Percentiles rank a stretch among this genome's conserved stretches.
phyloP scores from a whole-genome alignment of 371 early-diverging fungal genomes.

The Apophysomyces trapeziformis region DNA sequence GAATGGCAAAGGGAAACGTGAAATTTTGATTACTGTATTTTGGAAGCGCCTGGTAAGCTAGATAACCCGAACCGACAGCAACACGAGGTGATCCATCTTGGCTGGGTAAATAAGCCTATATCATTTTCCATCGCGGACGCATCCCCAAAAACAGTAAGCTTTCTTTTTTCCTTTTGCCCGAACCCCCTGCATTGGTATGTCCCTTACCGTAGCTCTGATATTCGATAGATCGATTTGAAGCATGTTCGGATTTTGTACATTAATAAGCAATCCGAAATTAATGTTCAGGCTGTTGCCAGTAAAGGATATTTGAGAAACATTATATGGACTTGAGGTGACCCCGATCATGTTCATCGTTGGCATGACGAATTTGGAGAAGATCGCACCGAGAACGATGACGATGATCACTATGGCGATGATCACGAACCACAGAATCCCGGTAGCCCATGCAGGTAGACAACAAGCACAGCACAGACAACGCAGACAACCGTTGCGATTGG shows the following conservation, averaged over 20 bases:
- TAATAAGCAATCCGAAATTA: constrained; percentile 42
- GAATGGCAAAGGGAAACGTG: constrained; percentile 51
- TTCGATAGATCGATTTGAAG: constrained; percentile 37
- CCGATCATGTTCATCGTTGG: constrained; percentile 41
- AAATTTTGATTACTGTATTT: constrained; percentile 42
- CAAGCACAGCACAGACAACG: constrained; percentile 51
- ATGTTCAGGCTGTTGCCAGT: constrained; percentile 31
- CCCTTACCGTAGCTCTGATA: constrained; percentile 42
- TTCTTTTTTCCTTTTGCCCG: neutral
- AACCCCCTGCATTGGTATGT: neutral
- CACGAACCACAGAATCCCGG: constrained; percentile 44
- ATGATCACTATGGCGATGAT: constrained; percentile 44
- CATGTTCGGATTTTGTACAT: constrained; percentile 46
- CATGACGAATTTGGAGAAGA: constrained; percentile 43
- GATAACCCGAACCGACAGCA: constrained; percentile 49
- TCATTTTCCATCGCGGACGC: neutral
- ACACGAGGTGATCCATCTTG: constrained; percentile 26
- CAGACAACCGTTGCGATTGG: constrained; percentile 35
- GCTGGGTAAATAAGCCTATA: constrained; percentile 52
- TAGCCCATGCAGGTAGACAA: constrained; percentile 48
- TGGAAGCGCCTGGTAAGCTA: constrained; percentile 45
- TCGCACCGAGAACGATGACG: constrained; percentile 37
- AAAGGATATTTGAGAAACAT: constrained; percentile 32
- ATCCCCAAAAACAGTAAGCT: neutral
- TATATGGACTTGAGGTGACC: constrained; percentile 25